Evolutionary conservation across 73 alveolate species (phyloP).

Genomic region (Durusdinium trenchii): DNA sequence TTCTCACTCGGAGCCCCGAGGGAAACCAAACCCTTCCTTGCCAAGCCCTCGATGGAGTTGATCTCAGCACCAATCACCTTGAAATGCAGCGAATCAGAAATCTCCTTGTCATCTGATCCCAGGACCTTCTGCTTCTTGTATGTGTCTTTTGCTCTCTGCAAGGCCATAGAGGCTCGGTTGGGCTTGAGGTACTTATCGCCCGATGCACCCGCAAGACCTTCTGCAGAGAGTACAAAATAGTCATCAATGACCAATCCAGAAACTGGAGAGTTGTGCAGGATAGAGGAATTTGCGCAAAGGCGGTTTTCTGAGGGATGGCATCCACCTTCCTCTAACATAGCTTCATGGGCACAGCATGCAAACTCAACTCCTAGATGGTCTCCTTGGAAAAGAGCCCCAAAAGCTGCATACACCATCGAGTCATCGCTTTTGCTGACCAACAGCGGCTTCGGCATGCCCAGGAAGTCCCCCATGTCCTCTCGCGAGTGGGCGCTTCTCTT

Average conservation of each 20-base stretch:
- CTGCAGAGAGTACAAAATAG: neutral
- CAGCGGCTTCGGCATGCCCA: no score
- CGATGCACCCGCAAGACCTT: neutral
- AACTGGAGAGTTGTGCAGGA: neutral
- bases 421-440: no score
- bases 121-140: neutral
- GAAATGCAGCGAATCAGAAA: neutral
- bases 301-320: neutral
- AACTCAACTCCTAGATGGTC: slow-evolving; percentile 27
- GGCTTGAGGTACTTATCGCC: no score
- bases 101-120: neutral
- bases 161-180: no score
- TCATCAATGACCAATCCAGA: slow-evolving; percentile 6
- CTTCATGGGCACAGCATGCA: neutral
- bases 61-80: neutral
- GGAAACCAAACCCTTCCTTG: neutral
- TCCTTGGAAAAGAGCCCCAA: neutral
- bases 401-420: neutral
- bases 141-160: neutral
- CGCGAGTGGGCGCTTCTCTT: no score
- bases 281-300: neutral
- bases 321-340: neutral
- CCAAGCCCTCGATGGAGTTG: neutral
- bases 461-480: no score
- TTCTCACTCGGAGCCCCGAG: neutral